Percentiles rank a stretch among this genome's conserved stretches.
phyloP scores from a whole-genome alignment of 2,329 filamentous ascomycete species.

The Coniella vitis region DNA sequence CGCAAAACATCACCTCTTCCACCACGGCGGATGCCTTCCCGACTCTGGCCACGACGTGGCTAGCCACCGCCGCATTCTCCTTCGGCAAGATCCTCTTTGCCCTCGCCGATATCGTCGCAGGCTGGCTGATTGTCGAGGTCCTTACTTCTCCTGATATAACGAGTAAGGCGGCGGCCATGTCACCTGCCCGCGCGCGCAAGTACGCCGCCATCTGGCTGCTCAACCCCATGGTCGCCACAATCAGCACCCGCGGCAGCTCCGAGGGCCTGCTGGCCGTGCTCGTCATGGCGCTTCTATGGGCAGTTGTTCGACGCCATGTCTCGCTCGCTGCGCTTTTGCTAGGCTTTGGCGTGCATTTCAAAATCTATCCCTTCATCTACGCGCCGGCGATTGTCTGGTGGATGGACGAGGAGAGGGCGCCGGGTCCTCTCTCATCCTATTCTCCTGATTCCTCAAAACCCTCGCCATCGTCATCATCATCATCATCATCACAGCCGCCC shows the following conservation, averaged over 20 bases:
- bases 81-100: conserved; percentile 88
- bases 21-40: no score
- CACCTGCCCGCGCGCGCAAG: conserved; percentile 51
- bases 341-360: conserved; percentile 87
- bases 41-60: neutral
- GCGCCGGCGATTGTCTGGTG: conserved; percentile 75
- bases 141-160: conserved; percentile 19
- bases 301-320: conserved; percentile 58
- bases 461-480: neutral
- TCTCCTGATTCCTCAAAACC: neutral
- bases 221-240: conserved; percentile 97
- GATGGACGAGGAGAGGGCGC: conserved; percentile 55
- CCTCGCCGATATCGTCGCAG: conserved; percentile 72
- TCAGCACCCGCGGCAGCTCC: conserved; percentile 89
- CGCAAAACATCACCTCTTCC: conserved; percentile 36
- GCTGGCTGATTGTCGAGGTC: conserved; percentile 60
- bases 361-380: conserved; percentile 98
- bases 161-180: conserved; percentile 33
- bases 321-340: conserved; percentile 66
- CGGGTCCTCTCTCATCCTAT: neutral
- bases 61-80: conserved; percentile 53
- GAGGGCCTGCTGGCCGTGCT: conserved; percentile 84
- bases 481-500: conserved; percentile 11
- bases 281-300: conserved; percentile 78
- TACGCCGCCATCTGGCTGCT: conserved; percentile 88